A percentile compares a stretch with the other conserved stretches of the same genome.
These are phyloP conservation scores for Beauveria asiatica DNA, from an alignment of 2,329 filamentous ascomycete genomes.

Conservation along the genomic window DNA sequence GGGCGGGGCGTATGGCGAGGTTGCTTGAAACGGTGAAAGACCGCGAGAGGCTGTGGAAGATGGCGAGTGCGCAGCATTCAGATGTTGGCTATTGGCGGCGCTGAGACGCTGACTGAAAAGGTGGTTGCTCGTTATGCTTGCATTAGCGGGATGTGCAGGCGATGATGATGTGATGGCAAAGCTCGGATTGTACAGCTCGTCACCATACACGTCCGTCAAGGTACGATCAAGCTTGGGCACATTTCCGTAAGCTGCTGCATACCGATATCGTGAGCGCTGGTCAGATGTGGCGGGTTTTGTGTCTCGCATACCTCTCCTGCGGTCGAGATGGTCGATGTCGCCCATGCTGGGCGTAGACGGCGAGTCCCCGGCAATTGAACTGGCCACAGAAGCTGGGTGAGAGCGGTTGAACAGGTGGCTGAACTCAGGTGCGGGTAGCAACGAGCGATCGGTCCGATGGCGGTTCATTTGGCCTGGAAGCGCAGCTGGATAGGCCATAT, in stretches of 20 bases:
- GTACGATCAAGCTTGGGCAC: conserved; percentile 76
- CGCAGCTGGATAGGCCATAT: conserved; percentile 33
- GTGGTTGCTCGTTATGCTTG: conserved; percentile 43
- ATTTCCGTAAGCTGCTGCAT: conserved; percentile 47
- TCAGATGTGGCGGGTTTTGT: conserved; percentile 6
- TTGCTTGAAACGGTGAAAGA: conserved; percentile 73
- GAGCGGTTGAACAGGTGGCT: conserved; percentile 33
- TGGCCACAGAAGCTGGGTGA: conserved; percentile 49
- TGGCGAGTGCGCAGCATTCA: conserved; percentile 49
- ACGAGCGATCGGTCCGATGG: conserved; percentile 30
- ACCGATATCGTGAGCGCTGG: conserved; percentile 52
- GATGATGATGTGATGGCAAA: conserved; percentile 51
- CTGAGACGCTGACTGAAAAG: conserved; percentile 70
- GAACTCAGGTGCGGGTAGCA: conserved; percentile 40
- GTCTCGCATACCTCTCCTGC: conserved; percentile 44
- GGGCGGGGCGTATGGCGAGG: conserved; percentile 50
- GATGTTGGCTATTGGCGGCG: conserved; percentile 66
- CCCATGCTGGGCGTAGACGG: conserved; percentile 46
- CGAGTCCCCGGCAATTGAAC: conserved; percentile 49
- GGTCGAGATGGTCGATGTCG: conserved; percentile 40
- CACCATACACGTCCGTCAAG: conserved; percentile 75
- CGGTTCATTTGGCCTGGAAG: conserved; percentile 28
- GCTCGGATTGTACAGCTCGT: conserved; percentile 73
- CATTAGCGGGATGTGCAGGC: conserved; percentile 36
- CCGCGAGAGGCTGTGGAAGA: conserved; percentile 47